These are phyloP conservation scores for Erodium maritimum DNA, from an alignment of 345 rosid genomes.

Conservation along the genomic window DNA sequence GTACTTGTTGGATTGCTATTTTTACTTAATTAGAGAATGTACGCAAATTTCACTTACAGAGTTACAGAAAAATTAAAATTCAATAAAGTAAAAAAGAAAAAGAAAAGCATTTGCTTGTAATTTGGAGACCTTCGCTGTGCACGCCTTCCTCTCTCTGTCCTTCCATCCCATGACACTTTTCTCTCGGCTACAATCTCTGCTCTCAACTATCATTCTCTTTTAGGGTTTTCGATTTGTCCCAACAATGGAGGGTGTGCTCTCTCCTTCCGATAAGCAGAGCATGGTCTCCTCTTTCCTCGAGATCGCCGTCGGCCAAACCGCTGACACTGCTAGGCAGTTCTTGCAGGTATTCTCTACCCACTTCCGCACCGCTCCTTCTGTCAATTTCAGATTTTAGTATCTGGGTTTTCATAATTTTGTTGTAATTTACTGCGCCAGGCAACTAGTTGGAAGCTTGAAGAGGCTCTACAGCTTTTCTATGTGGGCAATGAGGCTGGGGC, in stretches of 20 bases:
- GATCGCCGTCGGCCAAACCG: conserved; percentile 90
- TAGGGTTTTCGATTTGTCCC: background rate
- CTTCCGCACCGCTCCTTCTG: background rate
- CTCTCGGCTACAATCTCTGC: background rate
- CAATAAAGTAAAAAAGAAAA: too few relatives aligned
- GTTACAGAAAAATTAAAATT: too few relatives aligned
- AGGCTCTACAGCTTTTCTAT: conserved; percentile 88
- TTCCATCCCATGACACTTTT: background rate
- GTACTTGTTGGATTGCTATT: too few relatives aligned
- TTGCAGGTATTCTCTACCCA: conserved; percentile 42
- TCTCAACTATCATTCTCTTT: background rate
- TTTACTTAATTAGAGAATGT: too few relatives aligned
- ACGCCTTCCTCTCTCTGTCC: background rate
- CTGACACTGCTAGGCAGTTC: conserved; percentile 81
- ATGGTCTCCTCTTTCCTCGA: conserved; percentile 92
- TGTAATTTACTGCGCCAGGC: conserved; percentile 31
- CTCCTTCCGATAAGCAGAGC: conserved; percentile 50
- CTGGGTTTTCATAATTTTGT: background rate
- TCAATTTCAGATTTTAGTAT: background rate
- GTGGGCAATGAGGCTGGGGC: conserved; percentile 60
- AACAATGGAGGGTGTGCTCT: conserved; percentile 31
- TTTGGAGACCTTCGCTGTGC: too few relatives aligned
- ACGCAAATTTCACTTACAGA: too few relatives aligned
- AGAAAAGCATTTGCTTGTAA: too few relatives aligned
- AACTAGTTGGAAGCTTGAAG: conserved; percentile 94